Percentiles rank a stretch among this genome's conserved stretches.
Conservation (phyloP, 345 rosid species). For the Arabis alpina region DNA sequence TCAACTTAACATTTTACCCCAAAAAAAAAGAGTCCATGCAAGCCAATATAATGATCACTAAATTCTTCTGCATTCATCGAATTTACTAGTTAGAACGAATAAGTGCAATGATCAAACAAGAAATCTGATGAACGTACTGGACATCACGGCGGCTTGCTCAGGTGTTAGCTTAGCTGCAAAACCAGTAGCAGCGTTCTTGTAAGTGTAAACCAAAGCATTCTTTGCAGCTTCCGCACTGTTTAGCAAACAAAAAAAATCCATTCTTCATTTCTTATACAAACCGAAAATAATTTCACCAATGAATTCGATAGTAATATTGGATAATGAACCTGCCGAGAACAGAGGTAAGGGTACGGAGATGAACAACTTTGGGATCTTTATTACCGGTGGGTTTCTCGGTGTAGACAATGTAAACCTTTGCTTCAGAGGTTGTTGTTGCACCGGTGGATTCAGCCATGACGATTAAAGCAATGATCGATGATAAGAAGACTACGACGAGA, state of each 20-base stretch:
- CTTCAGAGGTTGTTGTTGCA: slow-evolving; percentile 27
- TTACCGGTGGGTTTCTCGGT: slow-evolving; percentile 61
- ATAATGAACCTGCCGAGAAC: slow-evolving; percentile 68
- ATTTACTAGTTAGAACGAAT: neutral
- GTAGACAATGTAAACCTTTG: slow-evolving; percentile 82
- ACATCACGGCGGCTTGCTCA: slow-evolving; percentile 67
- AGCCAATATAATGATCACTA: neutral
- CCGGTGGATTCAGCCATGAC: slow-evolving; percentile 52
- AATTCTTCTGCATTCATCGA: neutral
- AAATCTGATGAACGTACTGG: slow-evolving; percentile 49
- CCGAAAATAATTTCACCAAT: neutral
- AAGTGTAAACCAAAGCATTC: slow-evolving; percentile 73
- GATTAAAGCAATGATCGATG: slow-evolving; percentile 36
- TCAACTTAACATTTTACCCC: no score
- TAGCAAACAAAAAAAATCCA: neutral
- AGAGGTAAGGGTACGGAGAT: slow-evolving; percentile 74
- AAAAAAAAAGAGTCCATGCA: neutral
- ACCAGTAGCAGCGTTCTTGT: slow-evolving; percentile 82
- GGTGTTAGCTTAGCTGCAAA: slow-evolving; percentile 92
- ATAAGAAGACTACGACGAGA: neutral
- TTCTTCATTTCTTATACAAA: neutral
- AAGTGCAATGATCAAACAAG: neutral
- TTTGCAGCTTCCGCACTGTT: slow-evolving; percentile 81
- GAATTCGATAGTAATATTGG: neutral
- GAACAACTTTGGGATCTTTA: slow-evolving; percentile 66